Conservation (phyloP, 139 green algal genomes). For the Chlamydomonas sp. region DNA sequence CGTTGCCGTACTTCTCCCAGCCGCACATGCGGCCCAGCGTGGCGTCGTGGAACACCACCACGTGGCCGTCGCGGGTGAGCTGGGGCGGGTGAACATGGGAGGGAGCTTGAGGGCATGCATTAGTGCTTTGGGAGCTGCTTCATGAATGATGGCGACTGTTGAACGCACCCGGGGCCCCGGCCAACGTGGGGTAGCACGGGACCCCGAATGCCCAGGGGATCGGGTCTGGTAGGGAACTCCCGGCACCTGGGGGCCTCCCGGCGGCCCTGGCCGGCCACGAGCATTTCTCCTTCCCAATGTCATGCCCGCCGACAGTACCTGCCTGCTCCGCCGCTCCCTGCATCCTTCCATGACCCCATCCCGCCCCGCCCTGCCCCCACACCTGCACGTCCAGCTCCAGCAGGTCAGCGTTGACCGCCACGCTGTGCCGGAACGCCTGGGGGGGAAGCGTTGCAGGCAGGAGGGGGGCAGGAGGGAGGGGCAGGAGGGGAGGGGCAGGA, state of each 20-base stretch:
- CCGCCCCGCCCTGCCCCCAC: neutral
- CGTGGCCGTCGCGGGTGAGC: conserved; percentile 8
- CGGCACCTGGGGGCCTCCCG: no score
- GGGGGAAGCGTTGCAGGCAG: no score
- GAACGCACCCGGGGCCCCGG: no score
- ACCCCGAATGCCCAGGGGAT: no score
- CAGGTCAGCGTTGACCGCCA: conserved; percentile 10
- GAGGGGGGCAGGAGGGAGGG: no score
- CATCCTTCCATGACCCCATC: neutral
- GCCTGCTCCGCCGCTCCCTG: neutral
- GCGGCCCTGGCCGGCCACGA: no score
- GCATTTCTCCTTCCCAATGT: neutral
- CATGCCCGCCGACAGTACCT: neutral
- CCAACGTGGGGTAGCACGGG: no score
- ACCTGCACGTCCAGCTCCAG: conserved; percentile 41
- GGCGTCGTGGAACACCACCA: conserved; percentile 39
- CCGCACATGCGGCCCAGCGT: conserved; percentile 10
- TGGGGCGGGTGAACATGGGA: neutral
- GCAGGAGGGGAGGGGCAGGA: no score
- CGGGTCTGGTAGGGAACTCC: no score
- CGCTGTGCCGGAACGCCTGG: conserved; percentile 30
- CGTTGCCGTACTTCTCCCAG: neutral
- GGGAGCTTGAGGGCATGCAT: no score
- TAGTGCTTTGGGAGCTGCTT: no score
- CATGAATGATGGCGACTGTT: no score